Evolutionary conservation across 1,284 basidiomycete species (phyloP).

Genomic region (Violaceomyces palustris): DNA sequence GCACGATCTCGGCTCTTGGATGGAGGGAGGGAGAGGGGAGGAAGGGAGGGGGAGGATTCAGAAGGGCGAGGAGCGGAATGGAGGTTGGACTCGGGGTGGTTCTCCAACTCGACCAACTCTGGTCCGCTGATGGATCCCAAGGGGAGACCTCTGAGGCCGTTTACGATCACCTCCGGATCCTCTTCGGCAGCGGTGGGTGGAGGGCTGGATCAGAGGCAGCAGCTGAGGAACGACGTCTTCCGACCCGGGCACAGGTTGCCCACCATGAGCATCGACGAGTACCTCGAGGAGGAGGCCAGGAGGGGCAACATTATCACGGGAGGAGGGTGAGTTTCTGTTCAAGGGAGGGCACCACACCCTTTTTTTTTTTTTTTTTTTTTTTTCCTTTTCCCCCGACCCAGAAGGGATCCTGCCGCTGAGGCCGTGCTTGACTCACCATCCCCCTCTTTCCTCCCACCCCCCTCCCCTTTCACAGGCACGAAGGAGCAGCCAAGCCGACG

Average conservation of each 20-base stretch:
- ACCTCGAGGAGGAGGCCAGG: slow-evolving; percentile 75
- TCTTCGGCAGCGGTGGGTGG: neutral
- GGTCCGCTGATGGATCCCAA: slow-evolving; percentile 36
- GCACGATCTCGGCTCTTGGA: neutral
- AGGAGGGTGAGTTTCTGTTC: slow-evolving; percentile 72
- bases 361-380: slow-evolving; percentile 1
- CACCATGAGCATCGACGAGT: slow-evolving; percentile 95
- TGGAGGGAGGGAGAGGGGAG: too few relatives aligned
- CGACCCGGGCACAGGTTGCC: slow-evolving; percentile 78
- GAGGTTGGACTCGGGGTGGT: slow-evolving; percentile 6
- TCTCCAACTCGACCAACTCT: neutral
- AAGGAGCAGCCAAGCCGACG: slow-evolving; percentile 65
- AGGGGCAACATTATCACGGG: slow-evolving; percentile 81
- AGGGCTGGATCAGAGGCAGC: slow-evolving; percentile 57
- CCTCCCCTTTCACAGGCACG: too few relatives aligned
- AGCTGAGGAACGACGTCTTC: slow-evolving; percentile 76
- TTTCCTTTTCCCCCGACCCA: neutral
- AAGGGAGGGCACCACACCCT: slow-evolving; percentile 9
- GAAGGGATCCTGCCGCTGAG: neutral
- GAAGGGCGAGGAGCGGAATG: too few relatives aligned
- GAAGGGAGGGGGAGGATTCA: too few relatives aligned
- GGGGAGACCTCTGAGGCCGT: slow-evolving; percentile 47
- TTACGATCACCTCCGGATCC: slow-evolving; percentile 32
- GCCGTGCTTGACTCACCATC: neutral
- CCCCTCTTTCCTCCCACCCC: too few relatives aligned